These are phyloP conservation scores for Aegilops tauschii DNA, from an alignment of 176 grass and related monocot genomes.

Conservation along the genomic window DNA sequence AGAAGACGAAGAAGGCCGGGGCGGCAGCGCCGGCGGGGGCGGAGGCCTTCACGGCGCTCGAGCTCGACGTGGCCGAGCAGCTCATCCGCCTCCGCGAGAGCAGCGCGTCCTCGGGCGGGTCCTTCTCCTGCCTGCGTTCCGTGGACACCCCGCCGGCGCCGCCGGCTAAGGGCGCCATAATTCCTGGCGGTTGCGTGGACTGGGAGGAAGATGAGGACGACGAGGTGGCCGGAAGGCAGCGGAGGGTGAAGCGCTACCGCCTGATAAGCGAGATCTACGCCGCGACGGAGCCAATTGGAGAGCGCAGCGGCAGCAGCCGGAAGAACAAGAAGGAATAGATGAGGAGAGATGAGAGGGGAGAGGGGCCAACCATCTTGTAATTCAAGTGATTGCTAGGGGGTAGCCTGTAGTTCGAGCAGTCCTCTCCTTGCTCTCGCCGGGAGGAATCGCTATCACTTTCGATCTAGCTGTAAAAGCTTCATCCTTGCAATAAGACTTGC, in stretches of 20 bases:
- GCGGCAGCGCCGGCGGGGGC: background rate
- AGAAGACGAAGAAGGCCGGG: too few species aligned
- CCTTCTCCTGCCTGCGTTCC: background rate
- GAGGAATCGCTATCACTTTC: background rate
- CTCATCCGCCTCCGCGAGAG: conserved; percentile 45
- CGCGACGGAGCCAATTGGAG: conserved; percentile 27
- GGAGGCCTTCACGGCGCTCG: conserved; percentile 33
- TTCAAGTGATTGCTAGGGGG: conserved; percentile 33
- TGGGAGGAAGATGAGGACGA: conserved; percentile 22
- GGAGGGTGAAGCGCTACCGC: conserved; percentile 46
- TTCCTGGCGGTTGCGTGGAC: background rate
- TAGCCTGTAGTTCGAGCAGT: conserved; percentile 22
- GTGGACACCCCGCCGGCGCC: background rate
- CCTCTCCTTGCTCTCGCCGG: background rate
- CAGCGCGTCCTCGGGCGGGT: conserved; percentile 8
- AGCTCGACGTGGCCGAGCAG: conserved; percentile 43
- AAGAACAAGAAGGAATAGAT: conserved; percentile 23
- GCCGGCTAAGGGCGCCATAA: background rate
- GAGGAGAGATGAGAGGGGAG: conserved; percentile 22
- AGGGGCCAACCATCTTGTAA: conserved; percentile 15
- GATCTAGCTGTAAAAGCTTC: conserved; percentile 22
- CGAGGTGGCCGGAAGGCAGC: conserved; percentile 16
- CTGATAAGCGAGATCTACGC: conserved; percentile 51
- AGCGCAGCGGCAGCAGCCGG: conserved; percentile 4
- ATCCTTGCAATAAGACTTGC: conserved; percentile 27